Evolutionary conservation across 2,329 filamentous ascomycete genomes (phyloP).

Genomic region (Aspergillus nomiae): DNA sequence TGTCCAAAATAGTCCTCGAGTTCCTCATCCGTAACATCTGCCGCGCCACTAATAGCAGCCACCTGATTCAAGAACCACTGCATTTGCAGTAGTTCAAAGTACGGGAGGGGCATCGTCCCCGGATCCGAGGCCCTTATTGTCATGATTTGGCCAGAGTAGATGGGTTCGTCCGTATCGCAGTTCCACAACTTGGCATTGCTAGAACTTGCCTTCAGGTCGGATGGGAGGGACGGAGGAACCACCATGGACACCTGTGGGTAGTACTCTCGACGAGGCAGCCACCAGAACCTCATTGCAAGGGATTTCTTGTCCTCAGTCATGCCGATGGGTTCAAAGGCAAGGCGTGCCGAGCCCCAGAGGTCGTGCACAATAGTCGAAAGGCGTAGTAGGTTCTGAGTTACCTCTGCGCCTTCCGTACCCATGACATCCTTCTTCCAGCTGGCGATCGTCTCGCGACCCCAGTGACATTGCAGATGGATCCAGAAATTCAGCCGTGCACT

Average conservation of each 20-base stretch:
- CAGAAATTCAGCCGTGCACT: neutral
- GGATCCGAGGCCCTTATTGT: constrained; percentile 5
- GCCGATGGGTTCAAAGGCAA: constrained; percentile 6
- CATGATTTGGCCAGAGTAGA: constrained; percentile 1
- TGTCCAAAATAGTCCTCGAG: neutral
- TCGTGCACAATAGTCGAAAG: neutral
- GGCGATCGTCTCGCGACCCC: neutral
- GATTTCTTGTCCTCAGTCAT: neutral
- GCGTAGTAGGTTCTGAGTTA: neutral
- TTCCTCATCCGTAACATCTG: neutral
- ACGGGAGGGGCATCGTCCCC: constrained; percentile 2
- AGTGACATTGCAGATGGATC: neutral
- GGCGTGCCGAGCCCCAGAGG: constrained; percentile 3
- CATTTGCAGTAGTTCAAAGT: neutral
- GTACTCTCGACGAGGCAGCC: neutral
- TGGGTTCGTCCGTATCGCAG: neutral
- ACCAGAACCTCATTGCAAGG: constrained; percentile 5
- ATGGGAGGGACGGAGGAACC: neutral
- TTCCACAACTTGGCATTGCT: neutral
- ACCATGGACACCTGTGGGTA: neutral
- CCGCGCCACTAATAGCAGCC: neutral
- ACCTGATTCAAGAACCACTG: neutral
- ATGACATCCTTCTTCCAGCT: neutral
- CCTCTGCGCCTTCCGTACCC: neutral
- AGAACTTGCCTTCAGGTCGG: neutral